Evolutionary conservation across 345 rosid species (phyloP).

Genomic region (Aquilaria sinensis): DNA sequence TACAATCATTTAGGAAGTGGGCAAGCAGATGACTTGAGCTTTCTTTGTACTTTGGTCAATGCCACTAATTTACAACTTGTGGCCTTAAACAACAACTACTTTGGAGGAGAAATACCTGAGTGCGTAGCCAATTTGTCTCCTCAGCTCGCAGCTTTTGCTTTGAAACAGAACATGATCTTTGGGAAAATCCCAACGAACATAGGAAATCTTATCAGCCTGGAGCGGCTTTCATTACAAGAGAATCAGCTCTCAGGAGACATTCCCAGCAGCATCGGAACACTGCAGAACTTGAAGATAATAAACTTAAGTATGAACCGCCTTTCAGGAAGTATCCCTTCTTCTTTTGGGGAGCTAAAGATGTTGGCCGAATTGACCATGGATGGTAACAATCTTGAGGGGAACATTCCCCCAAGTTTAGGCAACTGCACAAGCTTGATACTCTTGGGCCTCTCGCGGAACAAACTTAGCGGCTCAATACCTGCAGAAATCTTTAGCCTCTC

Average conservation of each 20-base stretch:
- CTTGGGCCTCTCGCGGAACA: not conserved
- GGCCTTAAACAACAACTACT: not conserved
- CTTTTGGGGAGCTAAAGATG: conserved; percentile 7
- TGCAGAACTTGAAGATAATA: conserved; percentile 8
- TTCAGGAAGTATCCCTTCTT: conserved; percentile 11
- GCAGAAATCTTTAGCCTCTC: conserved; percentile 7
- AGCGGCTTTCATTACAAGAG: not conserved
- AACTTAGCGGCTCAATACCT: conserved; percentile 16
- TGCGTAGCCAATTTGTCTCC: conserved; percentile 12
- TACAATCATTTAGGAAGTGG: conserved; percentile 1
- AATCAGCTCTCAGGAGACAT: conserved; percentile 10
- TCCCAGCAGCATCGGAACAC: conserved; percentile 12
- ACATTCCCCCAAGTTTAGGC: conserved; percentile 16
- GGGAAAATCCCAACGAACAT: conserved; percentile 8
- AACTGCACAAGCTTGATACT: not conserved
- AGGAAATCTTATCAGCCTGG: conserved; percentile 8
- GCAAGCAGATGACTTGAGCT: conserved; percentile 1
- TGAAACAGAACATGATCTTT: conserved; percentile 1
- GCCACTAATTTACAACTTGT: not conserved
- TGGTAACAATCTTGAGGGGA: conserved; percentile 15
- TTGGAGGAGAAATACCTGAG: conserved; percentile 8
- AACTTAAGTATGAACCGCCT: conserved; percentile 6
- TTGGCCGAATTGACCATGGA: not conserved
- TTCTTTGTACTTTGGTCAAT: conserved; percentile 14
- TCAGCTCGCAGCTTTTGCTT: not conserved